phyloP scores from a whole-genome alignment of 345 rosid species.

The Bruguiera sexangula region DNA sequence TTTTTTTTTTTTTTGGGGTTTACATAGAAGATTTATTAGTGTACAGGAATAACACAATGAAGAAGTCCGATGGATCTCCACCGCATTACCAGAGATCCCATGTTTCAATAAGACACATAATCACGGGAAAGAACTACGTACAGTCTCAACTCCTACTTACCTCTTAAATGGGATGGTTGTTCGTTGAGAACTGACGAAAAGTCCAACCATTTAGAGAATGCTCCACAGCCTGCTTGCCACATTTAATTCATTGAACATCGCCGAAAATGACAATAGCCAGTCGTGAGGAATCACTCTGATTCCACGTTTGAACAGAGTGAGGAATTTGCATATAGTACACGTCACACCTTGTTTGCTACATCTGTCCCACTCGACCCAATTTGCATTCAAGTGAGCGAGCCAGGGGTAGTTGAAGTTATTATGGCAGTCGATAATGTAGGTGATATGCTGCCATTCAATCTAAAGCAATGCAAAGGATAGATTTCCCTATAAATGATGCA shows the following conservation, averaged over 20 bases:
- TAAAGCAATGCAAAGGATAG: background rate
- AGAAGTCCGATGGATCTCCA: background rate
- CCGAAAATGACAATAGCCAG: background rate
- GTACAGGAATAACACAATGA: background rate
- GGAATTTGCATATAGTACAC: background rate
- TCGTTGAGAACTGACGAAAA: slow-evolving; percentile 13
- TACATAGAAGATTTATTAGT: too few relatives aligned
- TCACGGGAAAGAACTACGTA: background rate
- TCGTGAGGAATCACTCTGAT: background rate
- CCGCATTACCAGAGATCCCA: background rate
- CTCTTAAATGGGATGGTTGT: slow-evolving; percentile 40
- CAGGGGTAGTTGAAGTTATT: slow-evolving; percentile 45
- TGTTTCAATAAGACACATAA: background rate
- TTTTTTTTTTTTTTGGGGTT: too few relatives aligned
- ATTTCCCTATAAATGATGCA: slow-evolving; percentile 21
- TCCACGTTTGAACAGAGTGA: background rate
- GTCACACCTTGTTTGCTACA: slow-evolving; percentile 7
- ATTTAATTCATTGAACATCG: background rate
- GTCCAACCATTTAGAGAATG: slow-evolving; percentile 10
- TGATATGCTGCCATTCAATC: background rate
- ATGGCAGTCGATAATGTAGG: slow-evolving; percentile 6
- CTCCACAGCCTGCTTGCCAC: background rate
- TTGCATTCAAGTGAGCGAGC: slow-evolving; percentile 28
- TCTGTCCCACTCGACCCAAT: slow-evolving; percentile 12
- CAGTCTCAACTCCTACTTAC: slow-evolving; percentile 23